Evolutionary conservation across 306 rosid genomes (phyloP).

Genomic region (Cucurbita moschata): DNA sequence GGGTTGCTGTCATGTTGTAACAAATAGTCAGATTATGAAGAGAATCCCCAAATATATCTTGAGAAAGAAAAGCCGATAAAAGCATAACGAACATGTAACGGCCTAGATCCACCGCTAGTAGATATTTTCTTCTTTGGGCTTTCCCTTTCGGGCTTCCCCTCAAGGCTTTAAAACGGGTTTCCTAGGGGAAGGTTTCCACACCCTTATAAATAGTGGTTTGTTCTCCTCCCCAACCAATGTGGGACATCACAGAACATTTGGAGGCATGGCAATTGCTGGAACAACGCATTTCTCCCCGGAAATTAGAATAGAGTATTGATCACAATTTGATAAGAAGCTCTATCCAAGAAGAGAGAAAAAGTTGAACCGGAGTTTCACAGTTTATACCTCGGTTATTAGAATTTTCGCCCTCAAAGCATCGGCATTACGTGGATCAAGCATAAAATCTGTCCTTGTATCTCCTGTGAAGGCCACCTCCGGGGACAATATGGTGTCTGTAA

Average conservation of each 20-base stretch:
- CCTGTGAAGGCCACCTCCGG: constrained; percentile 98
- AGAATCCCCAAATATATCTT: not conserved
- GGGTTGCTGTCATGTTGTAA: not conserved
- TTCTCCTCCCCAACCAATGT: too few species aligned
- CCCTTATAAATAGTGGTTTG: too few species aligned
- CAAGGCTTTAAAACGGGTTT: too few species aligned
- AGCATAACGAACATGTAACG: not conserved
- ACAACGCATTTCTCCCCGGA: not conserved
- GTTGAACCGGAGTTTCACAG: not conserved
- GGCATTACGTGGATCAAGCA: constrained; percentile 84
- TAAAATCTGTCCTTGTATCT: constrained; percentile 75
- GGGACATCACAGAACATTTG: too few species aligned
- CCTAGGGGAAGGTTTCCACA: too few species aligned
- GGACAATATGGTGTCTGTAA: constrained; percentile 64
- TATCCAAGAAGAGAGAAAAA: not conserved
- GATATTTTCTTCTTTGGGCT: too few species aligned
- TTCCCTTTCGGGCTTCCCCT: too few species aligned
- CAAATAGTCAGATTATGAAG: not conserved
- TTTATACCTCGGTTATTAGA: constrained; percentile 81
- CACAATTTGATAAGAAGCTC: not conserved
- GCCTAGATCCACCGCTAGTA: too few species aligned
- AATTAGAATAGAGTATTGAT: not conserved
- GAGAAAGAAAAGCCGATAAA: not conserved
- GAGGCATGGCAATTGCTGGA: not conserved
- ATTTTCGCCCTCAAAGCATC: constrained; percentile 97